Percentiles rank a stretch among this genome's conserved stretches.
phyloP scores from a whole-genome alignment of 352 stramenopile genomes.

The Pythium diclinum region DNA sequence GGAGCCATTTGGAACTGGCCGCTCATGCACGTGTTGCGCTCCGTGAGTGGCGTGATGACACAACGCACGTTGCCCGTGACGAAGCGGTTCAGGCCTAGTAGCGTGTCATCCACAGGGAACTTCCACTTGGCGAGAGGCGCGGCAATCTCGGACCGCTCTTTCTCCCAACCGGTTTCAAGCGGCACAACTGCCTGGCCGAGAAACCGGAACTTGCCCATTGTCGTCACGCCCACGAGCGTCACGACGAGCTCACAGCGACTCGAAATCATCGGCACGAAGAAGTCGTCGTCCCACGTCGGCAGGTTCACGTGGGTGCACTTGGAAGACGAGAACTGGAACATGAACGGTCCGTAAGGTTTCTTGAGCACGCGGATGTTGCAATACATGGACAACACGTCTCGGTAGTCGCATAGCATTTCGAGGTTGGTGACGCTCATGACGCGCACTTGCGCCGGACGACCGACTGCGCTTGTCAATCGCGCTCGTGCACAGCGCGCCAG shows the following conservation, averaged over 20 bases:
- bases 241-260: conserved; percentile 79
- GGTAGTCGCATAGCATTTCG: conserved; percentile 76
- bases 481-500: conserved; percentile 34
- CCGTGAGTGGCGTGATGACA: conserved; percentile 54
- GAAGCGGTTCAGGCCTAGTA: conserved; percentile 67
- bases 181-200: conserved; percentile 60
- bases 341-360: conserved; percentile 83
- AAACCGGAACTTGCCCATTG: conserved; percentile 50
- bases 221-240: conserved; percentile 68
- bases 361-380: conserved; percentile 84
- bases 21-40: conserved; percentile 61
- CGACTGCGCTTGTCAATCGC: conserved; percentile 40
- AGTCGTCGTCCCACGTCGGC: conserved; percentile 57
- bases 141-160: conserved; percentile 28
- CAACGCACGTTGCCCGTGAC: conserved; percentile 58
- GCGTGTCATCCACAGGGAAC: conserved; percentile 69
- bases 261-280: conserved; percentile 80
- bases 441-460: conserved; percentile 58
- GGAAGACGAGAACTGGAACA: conserved; percentile 78
- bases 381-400: conserved; percentile 59
- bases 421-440: conserved; percentile 44
- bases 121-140: conserved; percentile 71
- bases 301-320: conserved; percentile 56
- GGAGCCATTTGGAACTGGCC: conserved; percentile 72
- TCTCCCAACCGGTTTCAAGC: conserved; percentile 67